Evolutionary conservation across 1,284 basidiomycete genomes (phyloP).

Genomic region (Irpex lacteus): DNA sequence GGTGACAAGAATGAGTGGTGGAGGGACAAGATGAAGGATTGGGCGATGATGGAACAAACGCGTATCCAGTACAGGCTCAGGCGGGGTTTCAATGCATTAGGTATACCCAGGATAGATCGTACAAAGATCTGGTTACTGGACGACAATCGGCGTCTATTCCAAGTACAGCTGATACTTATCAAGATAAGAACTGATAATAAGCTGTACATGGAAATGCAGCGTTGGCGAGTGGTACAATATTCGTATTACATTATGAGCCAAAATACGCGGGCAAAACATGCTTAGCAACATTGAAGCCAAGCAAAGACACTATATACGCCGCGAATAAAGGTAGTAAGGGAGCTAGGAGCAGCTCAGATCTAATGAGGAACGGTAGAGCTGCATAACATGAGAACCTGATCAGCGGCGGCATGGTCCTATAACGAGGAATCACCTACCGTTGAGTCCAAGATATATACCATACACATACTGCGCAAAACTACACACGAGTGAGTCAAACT

Average conservation of each 20-base stretch:
- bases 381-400: constrained; percentile 6
- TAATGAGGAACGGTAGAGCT: constrained; percentile 90
- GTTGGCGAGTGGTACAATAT: not conserved
- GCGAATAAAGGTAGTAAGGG: constrained; percentile 83
- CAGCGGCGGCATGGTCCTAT: not conserved
- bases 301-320: constrained; percentile 80
- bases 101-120: constrained; percentile 1
- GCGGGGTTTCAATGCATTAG: constrained; percentile 15
- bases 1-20: constrained; percentile 13
- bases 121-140: not conserved
- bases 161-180: not conserved
- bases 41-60: not conserved
- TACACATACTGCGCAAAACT: constrained; percentile 88
- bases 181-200: not conserved
- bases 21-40: constrained; percentile 14
- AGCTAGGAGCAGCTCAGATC: constrained; percentile 82
- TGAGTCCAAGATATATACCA: constrained; percentile 87
- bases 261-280: constrained; percentile 80
- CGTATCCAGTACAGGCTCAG: constrained; percentile 2
- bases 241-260: constrained; percentile 39
- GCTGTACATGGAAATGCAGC: not conserved
- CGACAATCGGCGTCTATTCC: not conserved
- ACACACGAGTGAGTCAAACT: constrained; percentile 2
- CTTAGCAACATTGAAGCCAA: constrained; percentile 88
- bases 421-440: constrained; percentile 42